Evolutionary conservation across 2,329 filamentous ascomycete species (phyloP).

Genomic region (Proliferodiscus dingleyae): DNA sequence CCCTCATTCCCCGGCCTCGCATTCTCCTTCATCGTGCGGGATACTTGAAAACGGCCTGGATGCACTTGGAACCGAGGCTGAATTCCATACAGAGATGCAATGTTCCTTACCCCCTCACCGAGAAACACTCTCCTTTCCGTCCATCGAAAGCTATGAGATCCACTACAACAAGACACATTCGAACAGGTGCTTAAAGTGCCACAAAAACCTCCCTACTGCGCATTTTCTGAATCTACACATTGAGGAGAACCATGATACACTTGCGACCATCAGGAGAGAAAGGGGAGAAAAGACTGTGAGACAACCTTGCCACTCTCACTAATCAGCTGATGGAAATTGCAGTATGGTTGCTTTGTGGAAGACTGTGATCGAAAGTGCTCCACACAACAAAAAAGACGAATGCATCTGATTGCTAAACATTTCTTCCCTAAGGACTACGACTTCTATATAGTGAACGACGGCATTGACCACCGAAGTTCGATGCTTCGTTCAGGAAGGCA

Average conservation of each 20-base stretch:
- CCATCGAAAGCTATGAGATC: constrained; percentile 76
- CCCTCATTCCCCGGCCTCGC: constrained; percentile 21
- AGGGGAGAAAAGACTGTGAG: constrained; percentile 81
- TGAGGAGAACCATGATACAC: constrained; percentile 83
- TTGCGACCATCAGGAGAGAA: constrained; percentile 66
- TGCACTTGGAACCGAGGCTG: constrained; percentile 37
- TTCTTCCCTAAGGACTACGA: constrained; percentile 85
- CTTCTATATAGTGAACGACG: constrained; percentile 79
- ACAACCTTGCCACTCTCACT: constrained; percentile 13
- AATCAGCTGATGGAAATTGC: constrained; percentile 4
- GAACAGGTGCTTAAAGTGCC: constrained; percentile 80
- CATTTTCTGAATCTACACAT: constrained; percentile 81
- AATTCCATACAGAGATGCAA: constrained; percentile 50
- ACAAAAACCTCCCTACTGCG: constrained; percentile 80
- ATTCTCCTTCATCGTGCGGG: constrained; percentile 48
- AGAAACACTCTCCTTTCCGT: constrained; percentile 63
- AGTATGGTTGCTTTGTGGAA: constrained; percentile 89
- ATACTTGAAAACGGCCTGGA: constrained; percentile 61
- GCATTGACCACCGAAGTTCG: constrained; percentile 80
- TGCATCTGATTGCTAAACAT: constrained; percentile 93
- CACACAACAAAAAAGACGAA: constrained; percentile 75
- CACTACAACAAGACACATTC: constrained; percentile 80
- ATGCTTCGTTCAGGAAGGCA: constrained; percentile 61
- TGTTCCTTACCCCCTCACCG: constrained; percentile 80
- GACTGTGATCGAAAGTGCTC: constrained; percentile 80